Evolutionary conservation across 148 eudicot species (phyloP).

Genomic region (Camellia lanceoleosa): DNA sequence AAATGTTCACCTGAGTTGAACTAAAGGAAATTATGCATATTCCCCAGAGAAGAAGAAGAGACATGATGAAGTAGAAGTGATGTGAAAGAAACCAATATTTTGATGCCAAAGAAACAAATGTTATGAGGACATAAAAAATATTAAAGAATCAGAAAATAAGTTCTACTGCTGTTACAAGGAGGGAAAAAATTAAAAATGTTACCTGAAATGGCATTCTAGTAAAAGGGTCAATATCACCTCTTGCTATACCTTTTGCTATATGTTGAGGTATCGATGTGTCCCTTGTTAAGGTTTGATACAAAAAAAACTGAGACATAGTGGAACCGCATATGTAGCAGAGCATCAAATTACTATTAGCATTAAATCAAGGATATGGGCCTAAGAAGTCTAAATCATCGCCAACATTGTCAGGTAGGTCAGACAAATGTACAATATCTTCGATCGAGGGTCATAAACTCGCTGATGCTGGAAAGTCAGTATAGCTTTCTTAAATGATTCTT

Average conservation of each 20-base stretch:
- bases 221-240: conserved; percentile 83
- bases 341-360: conserved; percentile 16
- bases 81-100: no score
- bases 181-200: neutral
- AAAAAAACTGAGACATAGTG: neutral
- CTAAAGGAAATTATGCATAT: neutral
- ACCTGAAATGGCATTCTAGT: conserved; percentile 85
- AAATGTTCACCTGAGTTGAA: neutral
- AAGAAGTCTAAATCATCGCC: conserved; percentile 69
- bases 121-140: no score
- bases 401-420: conserved; percentile 36
- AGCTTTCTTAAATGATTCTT: conserved; percentile 86
- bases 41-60: neutral
- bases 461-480: conserved; percentile 88
- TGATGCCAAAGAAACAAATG: no score
- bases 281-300: conserved; percentile 54
- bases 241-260: conserved; percentile 75
- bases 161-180: no score
- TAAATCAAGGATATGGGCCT: conserved; percentile 94
- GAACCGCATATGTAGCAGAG: neutral
- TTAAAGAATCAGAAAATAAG: no score
- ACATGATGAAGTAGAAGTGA: no score
- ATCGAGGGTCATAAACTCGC: conserved; percentile 75
- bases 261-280: conserved; percentile 60
- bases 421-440: conserved; percentile 73